A percentile compares a stretch with the other conserved stretches of the same genome.
These are phyloP conservation scores for Aspergillus biplanus DNA, from an alignment of 495 filamentous ascomycete species.

Conservation along the genomic window DNA sequence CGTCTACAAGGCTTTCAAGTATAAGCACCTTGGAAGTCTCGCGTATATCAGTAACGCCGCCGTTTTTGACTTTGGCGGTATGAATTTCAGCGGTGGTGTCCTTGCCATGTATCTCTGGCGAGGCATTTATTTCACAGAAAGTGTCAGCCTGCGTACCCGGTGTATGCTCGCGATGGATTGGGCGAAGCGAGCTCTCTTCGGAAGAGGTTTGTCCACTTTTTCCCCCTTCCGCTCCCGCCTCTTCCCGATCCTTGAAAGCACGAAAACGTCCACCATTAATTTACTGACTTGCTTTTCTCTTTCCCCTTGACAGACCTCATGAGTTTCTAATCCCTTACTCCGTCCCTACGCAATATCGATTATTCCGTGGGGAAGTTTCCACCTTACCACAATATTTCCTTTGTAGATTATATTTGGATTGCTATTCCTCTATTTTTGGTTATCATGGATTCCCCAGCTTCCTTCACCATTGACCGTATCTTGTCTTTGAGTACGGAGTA, in stretches of 20 bases:
- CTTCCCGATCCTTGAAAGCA: neutral
- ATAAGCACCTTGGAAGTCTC: conserved; percentile 86
- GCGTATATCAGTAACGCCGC: conserved; percentile 97
- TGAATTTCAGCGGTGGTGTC: conserved; percentile 80
- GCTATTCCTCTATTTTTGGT: neutral
- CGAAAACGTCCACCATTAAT: conserved; percentile 2
- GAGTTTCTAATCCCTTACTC: conserved; percentile 55
- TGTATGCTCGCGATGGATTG: conserved; percentile 97
- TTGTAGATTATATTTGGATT: too few species aligned
- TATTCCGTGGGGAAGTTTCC: too few species aligned
- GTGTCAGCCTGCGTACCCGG: conserved; percentile 89
- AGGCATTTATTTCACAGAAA: conserved; percentile 97
- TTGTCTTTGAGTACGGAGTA: too few species aligned
- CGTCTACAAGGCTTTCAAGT: conserved; percentile 95
- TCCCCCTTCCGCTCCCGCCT: conserved; percentile 11
- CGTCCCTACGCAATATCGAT: neutral
- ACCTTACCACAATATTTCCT: too few species aligned
- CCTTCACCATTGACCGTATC: too few species aligned
- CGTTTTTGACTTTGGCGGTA: conserved; percentile 84
- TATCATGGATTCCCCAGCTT: neutral
- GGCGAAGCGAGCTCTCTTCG: conserved; percentile 93
- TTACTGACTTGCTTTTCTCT: conserved; percentile 19
- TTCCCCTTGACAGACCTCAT: conserved; percentile 57
- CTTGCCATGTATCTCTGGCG: conserved; percentile 97
- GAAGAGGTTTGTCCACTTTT: conserved; percentile 72